Evolutionary conservation across 75 land plant genomes (phyloP).

Genomic region (Cupressus sempervirens): DNA sequence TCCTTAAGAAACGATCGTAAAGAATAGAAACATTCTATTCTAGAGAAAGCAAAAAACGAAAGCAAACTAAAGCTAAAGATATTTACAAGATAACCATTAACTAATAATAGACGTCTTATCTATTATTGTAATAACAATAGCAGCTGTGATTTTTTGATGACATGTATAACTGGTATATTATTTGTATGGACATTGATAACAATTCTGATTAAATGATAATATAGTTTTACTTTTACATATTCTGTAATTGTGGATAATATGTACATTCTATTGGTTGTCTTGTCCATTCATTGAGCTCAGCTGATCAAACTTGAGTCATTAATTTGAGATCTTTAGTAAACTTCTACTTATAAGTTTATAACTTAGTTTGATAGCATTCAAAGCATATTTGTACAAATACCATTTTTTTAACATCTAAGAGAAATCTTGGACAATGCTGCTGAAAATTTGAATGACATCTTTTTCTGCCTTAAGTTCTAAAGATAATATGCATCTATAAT

Average conservation of each 20-base stretch:
- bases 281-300: background rate
- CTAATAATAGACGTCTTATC: too few species aligned
- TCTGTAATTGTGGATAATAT: background rate
- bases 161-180: background rate
- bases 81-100: too few species aligned
- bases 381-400: background rate
- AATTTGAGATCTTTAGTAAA: background rate
- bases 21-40: too few species aligned
- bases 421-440: background rate
- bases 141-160: background rate
- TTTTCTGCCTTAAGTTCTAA: background rate
- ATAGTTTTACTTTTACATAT: background rate
- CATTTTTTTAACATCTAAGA: background rate
- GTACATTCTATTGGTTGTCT: background rate
- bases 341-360: background rate
- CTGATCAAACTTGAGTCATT: background rate
- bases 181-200: background rate
- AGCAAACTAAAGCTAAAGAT: too few species aligned
- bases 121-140: too few species aligned
- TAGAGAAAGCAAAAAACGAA: too few species aligned
- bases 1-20: too few species aligned
- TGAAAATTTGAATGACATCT: background rate
- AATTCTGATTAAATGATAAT: background rate
- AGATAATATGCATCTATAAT: background rate
- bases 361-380: background rate